Evolutionary conservation across 257 asterid species (phyloP), one percentile per base, ranked within the genome.

Genomic region (Avicennia marina): DNA sequence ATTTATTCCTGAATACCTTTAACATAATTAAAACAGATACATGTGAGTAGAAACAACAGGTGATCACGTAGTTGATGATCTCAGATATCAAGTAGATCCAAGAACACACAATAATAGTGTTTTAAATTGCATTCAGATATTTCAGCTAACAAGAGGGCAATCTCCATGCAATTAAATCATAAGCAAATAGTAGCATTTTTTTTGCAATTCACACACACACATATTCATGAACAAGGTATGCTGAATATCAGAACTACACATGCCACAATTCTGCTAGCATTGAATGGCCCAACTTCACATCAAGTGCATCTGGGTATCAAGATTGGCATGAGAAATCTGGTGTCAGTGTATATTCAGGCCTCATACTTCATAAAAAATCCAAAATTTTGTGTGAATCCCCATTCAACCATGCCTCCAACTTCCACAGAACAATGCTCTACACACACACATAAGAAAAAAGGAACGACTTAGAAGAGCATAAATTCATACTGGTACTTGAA

Each of bases 1-100:
- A 60, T 66, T 78, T 84, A 65, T 89, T 93, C 79, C 95, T 82
- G 79, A 93, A 89, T 45, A 72, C 89, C 99, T 93, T 74, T 47
- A 78, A 41, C 38, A 59, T 53, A 62, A 65, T 64, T 46, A 60
- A 34, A 62, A 58, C 18, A 46, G 69, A 38, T 64, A 45, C 41
- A 42, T 57, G 42, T 38, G 27, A 53, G 62, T 22, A 65, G 54
- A 53, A 47, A 53, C 1, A 42, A 19, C 17, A n/a, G 11, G 39
- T 32, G 44, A 49, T 60, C 56, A 49, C 11, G 44, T 12, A 29
- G 67, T 25, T 43, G 40, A 42, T 41, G 59, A 54, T 57, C 67
- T 72, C 53, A 57, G 2, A 36, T 56, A 57, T 67, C 12, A 53
- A 10, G 13, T 36, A 31, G 44, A 60, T 11, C 71, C 33, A 54